Percentiles rank a stretch among this genome's conserved stretches.
phyloP scores from a whole-genome alignment of 192 early-diverging fungal genomes.

The Backusella macrospora region DNA sequence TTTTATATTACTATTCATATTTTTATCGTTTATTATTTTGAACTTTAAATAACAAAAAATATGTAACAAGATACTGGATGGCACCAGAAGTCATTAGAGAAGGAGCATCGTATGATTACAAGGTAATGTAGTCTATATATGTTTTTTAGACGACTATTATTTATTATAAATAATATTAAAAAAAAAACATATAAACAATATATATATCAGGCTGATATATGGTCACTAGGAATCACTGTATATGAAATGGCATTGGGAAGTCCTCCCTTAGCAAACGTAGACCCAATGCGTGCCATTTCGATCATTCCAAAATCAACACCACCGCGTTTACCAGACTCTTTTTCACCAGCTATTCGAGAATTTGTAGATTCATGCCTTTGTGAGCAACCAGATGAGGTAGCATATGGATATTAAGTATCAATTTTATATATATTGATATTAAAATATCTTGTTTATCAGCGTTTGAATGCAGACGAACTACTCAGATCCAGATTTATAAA shows the following conservation, averaged over 20 bases:
- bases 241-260: constrained; percentile 96
- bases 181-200: neutral
- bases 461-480: constrained; percentile 87
- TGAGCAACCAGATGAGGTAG: constrained; percentile 80
- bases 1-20: neutral
- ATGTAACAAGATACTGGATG: constrained; percentile 70
- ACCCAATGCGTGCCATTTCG: constrained; percentile 87
- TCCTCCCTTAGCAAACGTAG: constrained; percentile 90
- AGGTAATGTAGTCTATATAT: constrained; percentile 54
- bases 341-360: constrained; percentile 80
- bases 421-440: neutral
- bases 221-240: constrained; percentile 98
- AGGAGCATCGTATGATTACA: constrained; percentile 88
- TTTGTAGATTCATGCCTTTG: constrained; percentile 88
- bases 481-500: constrained; percentile 81
- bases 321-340: constrained; percentile 77
- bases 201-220: constrained; percentile 85
- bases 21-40: no score
- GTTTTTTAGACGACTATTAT: neutral
- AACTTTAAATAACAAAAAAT: neutral
- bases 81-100: constrained; percentile 83
- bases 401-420: neutral
- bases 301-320: constrained; percentile 85
- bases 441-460: constrained; percentile 45
- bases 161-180: constrained; percentile 4